These are phyloP conservation scores for Xanthoceras sorbifolium DNA, from an alignment of 345 rosid genomes.

Conservation along the genomic window DNA sequence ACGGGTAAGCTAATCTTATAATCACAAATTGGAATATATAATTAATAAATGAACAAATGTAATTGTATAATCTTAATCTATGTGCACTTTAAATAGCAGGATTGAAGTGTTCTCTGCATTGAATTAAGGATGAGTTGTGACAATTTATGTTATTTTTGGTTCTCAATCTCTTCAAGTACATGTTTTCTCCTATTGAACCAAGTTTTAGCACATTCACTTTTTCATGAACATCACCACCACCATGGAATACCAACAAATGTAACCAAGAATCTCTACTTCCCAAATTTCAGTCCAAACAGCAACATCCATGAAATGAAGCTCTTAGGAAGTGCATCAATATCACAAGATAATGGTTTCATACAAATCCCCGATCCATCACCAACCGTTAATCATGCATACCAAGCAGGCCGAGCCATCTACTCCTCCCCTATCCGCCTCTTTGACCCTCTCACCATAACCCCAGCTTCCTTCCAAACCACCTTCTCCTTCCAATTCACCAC, in stretches of 20 bases:
- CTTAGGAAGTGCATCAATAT: slow-evolving; percentile 28
- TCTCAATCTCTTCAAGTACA: slow-evolving; percentile 5
- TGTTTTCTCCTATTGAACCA: slow-evolving; percentile 9
- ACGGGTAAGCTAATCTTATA: too few relatives aligned
- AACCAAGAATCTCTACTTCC: slow-evolving; percentile 23
- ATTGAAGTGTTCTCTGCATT: too few relatives aligned
- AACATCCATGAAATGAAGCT: slow-evolving; percentile 19
- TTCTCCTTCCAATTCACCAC: slow-evolving; percentile 29
- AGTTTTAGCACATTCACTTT: slow-evolving; percentile 17
- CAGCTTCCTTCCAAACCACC: slow-evolving; percentile 30
- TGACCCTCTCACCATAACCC: slow-evolving; percentile 18
- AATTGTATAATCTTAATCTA: too few relatives aligned
- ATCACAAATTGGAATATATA: too few relatives aligned
- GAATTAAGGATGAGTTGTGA: too few relatives aligned
- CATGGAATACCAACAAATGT: slow-evolving; percentile 17
- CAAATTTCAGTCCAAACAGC: slow-evolving; percentile 17
- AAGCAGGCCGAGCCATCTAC: slow-evolving; percentile 26
- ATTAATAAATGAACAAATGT: too few relatives aligned
- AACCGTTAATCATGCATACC: not conserved
- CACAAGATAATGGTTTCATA: slow-evolving; percentile 10
- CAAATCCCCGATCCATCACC: slow-evolving; percentile 28
- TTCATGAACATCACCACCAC: slow-evolving; percentile 5
- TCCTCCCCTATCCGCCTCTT: slow-evolving; percentile 21
- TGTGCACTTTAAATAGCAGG: too few relatives aligned
- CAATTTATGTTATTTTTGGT: not conserved